Evolutionary conservation across 148 eudicot species (phyloP).

Genomic region (Fagopyrum esculentum): DNA sequence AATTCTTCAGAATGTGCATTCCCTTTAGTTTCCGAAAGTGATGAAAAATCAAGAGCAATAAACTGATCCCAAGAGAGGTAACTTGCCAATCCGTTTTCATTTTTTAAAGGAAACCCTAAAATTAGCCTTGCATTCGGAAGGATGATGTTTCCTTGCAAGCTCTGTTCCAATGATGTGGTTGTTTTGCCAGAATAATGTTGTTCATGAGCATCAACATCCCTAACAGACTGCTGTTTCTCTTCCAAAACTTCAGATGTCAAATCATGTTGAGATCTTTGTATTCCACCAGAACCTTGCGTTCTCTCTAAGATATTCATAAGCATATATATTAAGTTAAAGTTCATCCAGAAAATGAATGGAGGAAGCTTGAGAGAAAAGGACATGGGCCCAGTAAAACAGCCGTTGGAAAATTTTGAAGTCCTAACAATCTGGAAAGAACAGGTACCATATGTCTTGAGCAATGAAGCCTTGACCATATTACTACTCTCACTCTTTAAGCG

Average conservation of each 20-base stretch:
- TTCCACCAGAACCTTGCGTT: conserved; percentile 29
- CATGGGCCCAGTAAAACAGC: conserved; percentile 26
- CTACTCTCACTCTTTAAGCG: conserved; percentile 17
- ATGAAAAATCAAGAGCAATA: conserved; percentile 60
- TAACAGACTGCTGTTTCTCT: conserved; percentile 18
- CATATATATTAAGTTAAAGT: conserved; percentile 36
- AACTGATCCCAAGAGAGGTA: conserved; percentile 64
- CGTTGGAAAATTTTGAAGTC: conserved; percentile 31
- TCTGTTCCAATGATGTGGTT: conserved; percentile 22
- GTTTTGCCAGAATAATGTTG: conserved; percentile 16
- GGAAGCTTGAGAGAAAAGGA: conserved; percentile 72
- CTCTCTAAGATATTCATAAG: conserved; percentile 33
- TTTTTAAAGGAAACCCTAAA: conserved; percentile 52
- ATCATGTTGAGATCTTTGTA: conserved; percentile 15
- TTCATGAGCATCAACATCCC: conserved; percentile 23
- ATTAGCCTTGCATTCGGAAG: conserved; percentile 69
- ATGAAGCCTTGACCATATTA: conserved; percentile 41
- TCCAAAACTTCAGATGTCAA: conserved; percentile 22
- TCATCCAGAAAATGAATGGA: conserved; percentile 60
- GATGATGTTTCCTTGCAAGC: conserved; percentile 41
- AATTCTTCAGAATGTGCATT: conserved; percentile 23
- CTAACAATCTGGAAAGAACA: conserved; percentile 37
- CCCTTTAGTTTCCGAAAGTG: conserved; percentile 27
- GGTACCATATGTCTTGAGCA: conserved; percentile 58
- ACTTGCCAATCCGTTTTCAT: conserved; percentile 30